Evolutionary conservation across 2,329 filamentous ascomycete genomes (phyloP), one percentile per base, ranked within the genome.

Genomic region (Penicillium sp.): DNA sequence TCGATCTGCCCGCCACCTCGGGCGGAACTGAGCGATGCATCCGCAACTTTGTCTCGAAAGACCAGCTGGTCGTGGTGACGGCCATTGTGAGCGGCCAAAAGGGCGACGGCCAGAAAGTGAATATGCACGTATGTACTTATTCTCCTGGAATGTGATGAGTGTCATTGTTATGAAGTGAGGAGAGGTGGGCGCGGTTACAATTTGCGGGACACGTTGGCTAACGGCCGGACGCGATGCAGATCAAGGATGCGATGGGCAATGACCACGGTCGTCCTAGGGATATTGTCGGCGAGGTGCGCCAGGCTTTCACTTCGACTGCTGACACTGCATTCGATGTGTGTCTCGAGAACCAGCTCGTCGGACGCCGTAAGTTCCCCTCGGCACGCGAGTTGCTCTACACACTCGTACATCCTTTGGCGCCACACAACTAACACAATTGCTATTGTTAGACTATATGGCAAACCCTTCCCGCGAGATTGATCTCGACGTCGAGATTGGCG

Each of bases 281-380:
- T 73, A 87, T 98, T 61, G 90, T 88, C 15, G 95, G 95, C 77
- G 93, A 97, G 81, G 90, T 91, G 77, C 88, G 94, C 75, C 93
- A 92, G 76, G 91, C 94, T 53, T 99, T 99, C 77, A 98, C 94
- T 50, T 92, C 93, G 39, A 90, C 95, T 75, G 88, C 89, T 54
- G 93, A 98, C 78, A 90, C 91, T 37, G 90, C 92, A 10, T 97
- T 99, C 73, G 94, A 98, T 73, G 91, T 99, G 54, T 99, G 94
- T 84, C 96, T 97, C 75, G 91, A 96, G 78, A 98, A 97, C 78
- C 78, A 88, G 71, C 82, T 92, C 64, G 85, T 86, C 50, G 84
- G 76, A 37, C 73, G 85, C 67, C 80, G 90, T 94, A 86, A 67
- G 88, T 83, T 31, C 10, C 22, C 45, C 14, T 53, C 38, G 12